phyloP scores from a whole-genome alignment of 805 yeast species.

The Nakazawaea anatomiae region DNA sequence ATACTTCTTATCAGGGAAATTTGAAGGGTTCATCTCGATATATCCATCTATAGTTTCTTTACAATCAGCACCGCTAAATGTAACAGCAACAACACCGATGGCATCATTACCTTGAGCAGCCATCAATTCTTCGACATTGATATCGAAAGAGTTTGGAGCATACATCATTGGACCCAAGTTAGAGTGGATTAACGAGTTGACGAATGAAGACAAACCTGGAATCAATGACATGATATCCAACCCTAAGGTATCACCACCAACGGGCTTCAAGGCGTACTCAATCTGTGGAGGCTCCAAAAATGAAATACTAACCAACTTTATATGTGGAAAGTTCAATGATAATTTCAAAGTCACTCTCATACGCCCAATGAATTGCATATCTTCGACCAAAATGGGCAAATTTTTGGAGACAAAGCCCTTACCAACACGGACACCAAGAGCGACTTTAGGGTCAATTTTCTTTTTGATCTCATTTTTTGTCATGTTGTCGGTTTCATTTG shows the following conservation, averaged over 20 bases:
- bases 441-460: slow-evolving; percentile 75
- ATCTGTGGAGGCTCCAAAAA: slow-evolving; percentile 74
- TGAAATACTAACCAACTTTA: slow-evolving; percentile 62
- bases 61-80: slow-evolving; percentile 45
- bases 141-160: slow-evolving; percentile 75
- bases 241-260: slow-evolving; percentile 87
- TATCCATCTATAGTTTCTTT: slow-evolving; percentile 54
- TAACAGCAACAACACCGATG: slow-evolving; percentile 62
- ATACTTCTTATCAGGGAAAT: slow-evolving; percentile 32
- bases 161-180: slow-evolving; percentile 72
- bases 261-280: slow-evolving; percentile 77
- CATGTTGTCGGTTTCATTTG: slow-evolving; percentile 80
- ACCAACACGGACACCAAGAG: slow-evolving; percentile 75
- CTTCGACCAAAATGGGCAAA: slow-evolving; percentile 73
- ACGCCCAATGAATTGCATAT: slow-evolving; percentile 70
- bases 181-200: slow-evolving; percentile 62
- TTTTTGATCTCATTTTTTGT: slow-evolving; percentile 66
- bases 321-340: slow-evolving; percentile 70
- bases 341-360: slow-evolving; percentile 59
- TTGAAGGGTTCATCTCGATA: slow-evolving; percentile 36
- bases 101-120: slow-evolving; percentile 61
- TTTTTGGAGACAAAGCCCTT: slow-evolving; percentile 74
- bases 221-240: slow-evolving; percentile 77
- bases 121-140: slow-evolving; percentile 69
- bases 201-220: slow-evolving; percentile 73